Evolutionary conservation across 2,329 filamentous ascomycete species (phyloP).

Genomic region (Sphaerulina populicola): DNA sequence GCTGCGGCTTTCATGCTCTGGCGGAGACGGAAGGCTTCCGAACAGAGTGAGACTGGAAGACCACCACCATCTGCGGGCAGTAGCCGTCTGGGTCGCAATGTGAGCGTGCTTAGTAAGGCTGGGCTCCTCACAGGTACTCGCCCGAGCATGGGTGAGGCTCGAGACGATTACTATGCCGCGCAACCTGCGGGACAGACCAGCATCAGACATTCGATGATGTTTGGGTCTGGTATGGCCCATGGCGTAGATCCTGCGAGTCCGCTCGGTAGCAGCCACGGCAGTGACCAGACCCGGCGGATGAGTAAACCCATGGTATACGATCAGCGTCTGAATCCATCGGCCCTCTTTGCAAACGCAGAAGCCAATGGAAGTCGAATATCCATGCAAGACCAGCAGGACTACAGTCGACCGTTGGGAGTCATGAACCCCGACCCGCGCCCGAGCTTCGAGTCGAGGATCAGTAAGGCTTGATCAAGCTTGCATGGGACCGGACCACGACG

Average conservation of each 20-base stretch:
- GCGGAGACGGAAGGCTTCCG: conserved; percentile 28
- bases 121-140: conserved; percentile 35
- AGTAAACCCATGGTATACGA: conserved; percentile 43
- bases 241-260: conserved; percentile 29
- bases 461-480: conserved; percentile 1
- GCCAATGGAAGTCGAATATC: conserved; percentile 42
- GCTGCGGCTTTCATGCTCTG: conserved; percentile 36
- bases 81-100: conserved; percentile 33
- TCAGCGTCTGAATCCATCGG: conserved; percentile 43
- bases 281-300: conserved; percentile 28
- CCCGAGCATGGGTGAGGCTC: conserved; percentile 25
- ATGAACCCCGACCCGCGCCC: conserved; percentile 31
- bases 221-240: conserved; percentile 21
- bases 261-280: conserved; percentile 25
- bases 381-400: conserved; percentile 43
- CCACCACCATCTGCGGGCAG: conserved; percentile 5
- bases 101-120: conserved; percentile 43
- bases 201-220: conserved; percentile 30
- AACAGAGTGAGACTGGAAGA: conserved; percentile 10
- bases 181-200: conserved; percentile 23
- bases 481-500: conserved; percentile 3
- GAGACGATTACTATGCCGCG: conserved; percentile 17
- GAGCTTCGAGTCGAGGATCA: conserved; percentile 27
- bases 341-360: conserved; percentile 37
- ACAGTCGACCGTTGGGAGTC: conserved; percentile 40